These are phyloP conservation scores for Panicum miliaceum DNA, from an alignment of 176 grass and related monocot species.

Conservation along the genomic window DNA sequence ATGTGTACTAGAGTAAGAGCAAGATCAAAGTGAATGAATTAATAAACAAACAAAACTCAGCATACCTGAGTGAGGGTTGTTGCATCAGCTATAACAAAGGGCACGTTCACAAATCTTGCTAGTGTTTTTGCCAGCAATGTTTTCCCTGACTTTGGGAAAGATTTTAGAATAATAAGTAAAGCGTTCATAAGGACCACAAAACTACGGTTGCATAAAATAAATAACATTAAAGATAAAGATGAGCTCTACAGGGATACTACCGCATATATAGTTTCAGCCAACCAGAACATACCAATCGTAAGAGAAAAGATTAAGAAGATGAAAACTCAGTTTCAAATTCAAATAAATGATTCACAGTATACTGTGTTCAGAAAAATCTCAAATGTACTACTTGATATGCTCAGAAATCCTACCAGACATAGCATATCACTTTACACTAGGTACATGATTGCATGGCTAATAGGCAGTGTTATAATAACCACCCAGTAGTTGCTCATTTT, in stretches of 20 bases:
- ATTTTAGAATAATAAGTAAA: conserved; percentile 59
- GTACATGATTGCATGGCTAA: conserved; percentile 7
- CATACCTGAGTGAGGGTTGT: conserved; percentile 75
- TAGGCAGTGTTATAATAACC: background rate
- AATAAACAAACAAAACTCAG: conserved; percentile 26
- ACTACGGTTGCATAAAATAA: conserved; percentile 39
- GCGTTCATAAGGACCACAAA: background rate
- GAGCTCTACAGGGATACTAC: background rate
- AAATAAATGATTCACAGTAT: conserved; percentile 8
- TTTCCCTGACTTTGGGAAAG: conserved; percentile 79
- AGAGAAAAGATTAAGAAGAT: conserved; percentile 7
- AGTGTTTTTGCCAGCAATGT: conserved; percentile 84
- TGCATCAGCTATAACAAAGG: conserved; percentile 76
- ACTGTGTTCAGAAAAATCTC: background rate
- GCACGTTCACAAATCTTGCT: conserved; percentile 75
- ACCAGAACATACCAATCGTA: conserved; percentile 5
- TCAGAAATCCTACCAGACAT: conserved; percentile 4
- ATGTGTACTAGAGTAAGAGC: background rate
- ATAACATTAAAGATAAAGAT: background rate
- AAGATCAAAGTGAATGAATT: conserved; percentile 20
- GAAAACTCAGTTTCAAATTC: background rate
- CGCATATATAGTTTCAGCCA: background rate
- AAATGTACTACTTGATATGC: conserved; percentile 12
- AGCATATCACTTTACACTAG: conserved; percentile 1
- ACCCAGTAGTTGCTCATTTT: conserved; percentile 4